Percentiles rank a stretch among this genome's conserved stretches.
Evolutionary conservation across 1,284 basidiomycete genomes (phyloP).

Genomic region (Mycosarcoma mackinlayi): DNA sequence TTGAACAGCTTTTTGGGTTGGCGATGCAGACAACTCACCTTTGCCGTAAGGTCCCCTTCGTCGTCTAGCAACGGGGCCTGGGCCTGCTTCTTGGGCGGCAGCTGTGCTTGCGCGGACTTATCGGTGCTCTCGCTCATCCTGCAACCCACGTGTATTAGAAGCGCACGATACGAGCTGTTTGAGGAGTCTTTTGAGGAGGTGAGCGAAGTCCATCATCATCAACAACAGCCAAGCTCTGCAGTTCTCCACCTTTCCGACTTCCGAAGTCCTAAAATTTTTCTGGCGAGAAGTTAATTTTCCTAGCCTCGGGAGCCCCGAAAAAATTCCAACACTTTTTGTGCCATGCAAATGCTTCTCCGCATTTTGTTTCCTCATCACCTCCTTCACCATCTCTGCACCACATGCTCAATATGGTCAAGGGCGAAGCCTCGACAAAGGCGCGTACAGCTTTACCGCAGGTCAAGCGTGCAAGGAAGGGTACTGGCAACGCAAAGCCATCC

Average conservation of each 20-base stretch:
- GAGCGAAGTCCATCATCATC: too few relatives aligned
- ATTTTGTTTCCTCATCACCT: background rate
- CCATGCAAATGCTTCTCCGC: too few relatives aligned
- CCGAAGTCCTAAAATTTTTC: slow-evolving; percentile 24
- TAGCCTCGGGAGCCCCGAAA: too few relatives aligned
- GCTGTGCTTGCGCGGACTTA: background rate
- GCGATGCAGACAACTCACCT: slow-evolving; percentile 12
- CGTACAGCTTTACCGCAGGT: background rate
- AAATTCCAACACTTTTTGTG: slow-evolving; percentile 3
- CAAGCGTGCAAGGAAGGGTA: slow-evolving; percentile 13
- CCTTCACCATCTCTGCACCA: background rate
- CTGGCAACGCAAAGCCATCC: slow-evolving; percentile 3
- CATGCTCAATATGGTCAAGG: slow-evolving; percentile 27
- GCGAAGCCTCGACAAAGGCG: background rate
- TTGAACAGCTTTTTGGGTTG: background rate
- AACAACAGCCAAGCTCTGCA: too few relatives aligned
- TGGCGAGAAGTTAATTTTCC: too few relatives aligned
- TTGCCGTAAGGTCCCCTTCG: slow-evolving; percentile 38
- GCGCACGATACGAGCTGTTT: too few relatives aligned
- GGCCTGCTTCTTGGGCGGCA: background rate
- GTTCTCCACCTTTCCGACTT: slow-evolving; percentile 41
- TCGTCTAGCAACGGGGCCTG: slow-evolving; percentile 40
- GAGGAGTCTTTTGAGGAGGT: too few relatives aligned
- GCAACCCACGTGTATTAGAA: too few relatives aligned
- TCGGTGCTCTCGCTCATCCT: slow-evolving; percentile 7